Percentiles rank a stretch among this genome's conserved stretches.
Conservation (phyloP, 179 eudicot genomes). For the Silene noctiflora region DNA sequence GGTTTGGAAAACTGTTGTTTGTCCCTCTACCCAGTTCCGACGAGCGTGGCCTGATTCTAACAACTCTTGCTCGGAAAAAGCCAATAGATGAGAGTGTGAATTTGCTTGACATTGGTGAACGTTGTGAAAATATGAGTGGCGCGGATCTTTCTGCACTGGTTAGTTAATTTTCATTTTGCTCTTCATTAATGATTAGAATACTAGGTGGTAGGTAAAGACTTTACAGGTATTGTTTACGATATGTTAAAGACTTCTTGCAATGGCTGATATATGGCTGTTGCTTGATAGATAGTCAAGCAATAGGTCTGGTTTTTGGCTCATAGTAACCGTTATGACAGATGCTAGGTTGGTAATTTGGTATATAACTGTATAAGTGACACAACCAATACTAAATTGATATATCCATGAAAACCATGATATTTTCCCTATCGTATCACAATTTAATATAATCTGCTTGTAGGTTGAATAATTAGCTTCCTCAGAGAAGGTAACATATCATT, state of each 20-base stretch:
- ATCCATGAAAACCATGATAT: too few relatives aligned
- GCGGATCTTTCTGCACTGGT: slow-evolving; percentile 89
- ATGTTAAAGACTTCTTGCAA: neutral
- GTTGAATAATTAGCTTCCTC: too few relatives aligned
- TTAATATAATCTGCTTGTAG: too few relatives aligned
- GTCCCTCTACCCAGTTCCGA: slow-evolving; percentile 68
- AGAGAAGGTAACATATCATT: too few relatives aligned
- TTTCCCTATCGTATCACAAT: too few relatives aligned
- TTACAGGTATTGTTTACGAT: neutral
- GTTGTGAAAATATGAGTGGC: slow-evolving; percentile 72
- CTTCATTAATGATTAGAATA: neutral
- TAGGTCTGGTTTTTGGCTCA: neutral
- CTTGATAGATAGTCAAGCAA: neutral
- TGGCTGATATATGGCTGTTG: neutral
- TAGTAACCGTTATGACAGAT: neutral
- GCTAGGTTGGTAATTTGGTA: neutral
- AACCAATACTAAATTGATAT: too few relatives aligned
- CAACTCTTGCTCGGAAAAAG: slow-evolving; percentile 56
- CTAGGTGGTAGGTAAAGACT: neutral
- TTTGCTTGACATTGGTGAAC: slow-evolving; percentile 58
- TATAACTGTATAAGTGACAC: too few relatives aligned
- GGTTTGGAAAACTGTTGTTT: slow-evolving; percentile 64
- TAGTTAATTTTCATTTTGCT: slow-evolving; percentile 14
- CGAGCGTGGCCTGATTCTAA: slow-evolving; percentile 73
- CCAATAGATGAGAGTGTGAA: slow-evolving; percentile 64